Evolutionary conservation across 2,329 filamentous ascomycete genomes (phyloP).

Genomic region (Chrysoporthe puriensis): DNA sequence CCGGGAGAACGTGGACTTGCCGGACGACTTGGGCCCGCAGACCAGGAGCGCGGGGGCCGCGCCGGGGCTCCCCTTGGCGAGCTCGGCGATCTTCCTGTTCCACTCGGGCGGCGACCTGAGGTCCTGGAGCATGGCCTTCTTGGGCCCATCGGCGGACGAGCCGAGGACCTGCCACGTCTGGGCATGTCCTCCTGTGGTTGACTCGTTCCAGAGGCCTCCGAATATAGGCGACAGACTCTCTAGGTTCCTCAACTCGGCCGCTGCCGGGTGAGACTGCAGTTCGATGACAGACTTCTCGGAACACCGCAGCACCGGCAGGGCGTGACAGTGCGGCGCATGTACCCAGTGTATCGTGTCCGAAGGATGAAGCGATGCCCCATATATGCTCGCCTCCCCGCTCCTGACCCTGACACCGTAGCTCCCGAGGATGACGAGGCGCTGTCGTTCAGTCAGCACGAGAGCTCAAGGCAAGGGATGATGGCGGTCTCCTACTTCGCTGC

Average conservation of each 20-base stretch:
- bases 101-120: constrained; percentile 61
- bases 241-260: constrained; percentile 55
- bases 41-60: constrained; percentile 55
- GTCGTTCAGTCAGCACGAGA: constrained; percentile 26
- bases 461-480: neutral
- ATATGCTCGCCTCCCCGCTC: constrained; percentile 65
- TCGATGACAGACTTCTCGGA: constrained; percentile 55
- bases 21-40: constrained; percentile 72
- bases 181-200: constrained; percentile 10
- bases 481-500: constrained; percentile 47
- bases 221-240: constrained; percentile 68
- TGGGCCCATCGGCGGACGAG: constrained; percentile 56
- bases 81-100: constrained; percentile 61
- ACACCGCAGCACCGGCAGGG: constrained; percentile 68
- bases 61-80: constrained; percentile 42
- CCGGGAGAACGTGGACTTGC: constrained; percentile 75
- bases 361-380: constrained; percentile 63
- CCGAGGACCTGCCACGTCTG: constrained; percentile 41
- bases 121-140: constrained; percentile 54
- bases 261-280: constrained; percentile 56
- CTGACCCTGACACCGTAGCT: constrained; percentile 67
- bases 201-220: constrained; percentile 66
- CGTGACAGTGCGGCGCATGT: constrained; percentile 69
- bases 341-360: constrained; percentile 56
- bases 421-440: constrained; percentile 68